These are phyloP conservation scores for Moricandia moricandioides DNA, from an alignment of 345 rosid genomes.

Conservation along the genomic window DNA sequence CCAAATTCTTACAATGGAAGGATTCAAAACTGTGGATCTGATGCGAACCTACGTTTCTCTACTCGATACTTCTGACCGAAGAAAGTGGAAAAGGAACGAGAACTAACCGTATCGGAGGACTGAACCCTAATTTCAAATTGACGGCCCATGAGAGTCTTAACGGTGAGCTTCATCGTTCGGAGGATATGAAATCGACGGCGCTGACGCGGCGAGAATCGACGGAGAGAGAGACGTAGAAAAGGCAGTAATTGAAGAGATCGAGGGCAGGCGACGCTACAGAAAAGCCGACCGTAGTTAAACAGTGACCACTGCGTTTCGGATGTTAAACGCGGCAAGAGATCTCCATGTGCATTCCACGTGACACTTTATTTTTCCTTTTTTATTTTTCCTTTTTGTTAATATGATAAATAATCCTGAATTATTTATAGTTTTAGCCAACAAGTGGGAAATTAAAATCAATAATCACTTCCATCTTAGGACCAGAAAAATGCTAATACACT, in stretches of 20 bases:
- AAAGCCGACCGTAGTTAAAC: slow-evolving; percentile 29
- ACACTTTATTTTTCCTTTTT: neutral
- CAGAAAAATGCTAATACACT: too few relatives aligned
- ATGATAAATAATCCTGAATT: neutral
- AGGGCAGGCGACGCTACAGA: slow-evolving; percentile 18
- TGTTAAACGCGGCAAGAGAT: slow-evolving; percentile 37
- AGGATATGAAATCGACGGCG: slow-evolving; percentile 13
- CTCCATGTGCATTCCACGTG: slow-evolving; percentile 37
- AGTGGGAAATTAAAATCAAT: too few relatives aligned
- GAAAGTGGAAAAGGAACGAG: neutral
- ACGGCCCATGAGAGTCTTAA: slow-evolving; percentile 93
- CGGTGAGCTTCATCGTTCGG: slow-evolving; percentile 82
- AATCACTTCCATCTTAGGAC: too few relatives aligned
- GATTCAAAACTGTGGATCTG: slow-evolving; percentile 23
- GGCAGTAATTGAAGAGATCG: slow-evolving; percentile 17
- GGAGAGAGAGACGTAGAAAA: slow-evolving; percentile 35
- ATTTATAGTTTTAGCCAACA: neutral
- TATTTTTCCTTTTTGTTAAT: neutral
- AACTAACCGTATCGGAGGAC: slow-evolving; percentile 76
- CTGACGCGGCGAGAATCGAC: neutral
- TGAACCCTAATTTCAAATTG: slow-evolving; percentile 95
- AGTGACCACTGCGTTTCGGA: slow-evolving; percentile 26
- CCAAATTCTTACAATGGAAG: neutral
- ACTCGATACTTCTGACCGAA: neutral
- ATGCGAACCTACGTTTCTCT: neutral